These are phyloP conservation scores for Lathyrus sativus DNA, from an alignment of 306 rosid genomes.

Conservation along the genomic window DNA sequence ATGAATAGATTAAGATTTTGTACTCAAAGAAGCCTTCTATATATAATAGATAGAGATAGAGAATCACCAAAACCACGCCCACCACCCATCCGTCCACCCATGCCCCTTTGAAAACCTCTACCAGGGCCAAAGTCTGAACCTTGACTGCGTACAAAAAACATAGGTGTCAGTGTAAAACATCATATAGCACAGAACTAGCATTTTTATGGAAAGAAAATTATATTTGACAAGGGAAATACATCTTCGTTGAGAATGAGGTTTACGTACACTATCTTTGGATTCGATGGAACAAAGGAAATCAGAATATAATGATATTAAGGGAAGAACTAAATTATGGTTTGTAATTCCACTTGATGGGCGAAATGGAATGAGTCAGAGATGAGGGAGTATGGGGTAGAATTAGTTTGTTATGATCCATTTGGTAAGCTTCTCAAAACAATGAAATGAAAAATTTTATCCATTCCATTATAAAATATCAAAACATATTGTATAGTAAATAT, in stretches of 20 bases:
- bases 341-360: neutral
- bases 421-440: neutral
- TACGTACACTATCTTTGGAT: neutral
- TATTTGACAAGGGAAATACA: neutral
- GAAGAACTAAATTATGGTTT: neutral
- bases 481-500: neutral
- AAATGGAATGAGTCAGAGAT: neutral
- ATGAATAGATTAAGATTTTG: slow-evolving; percentile 12
- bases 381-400: slow-evolving; percentile 2
- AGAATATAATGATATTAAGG: neutral
- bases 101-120: slow-evolving; percentile 90
- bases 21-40: slow-evolving; percentile 16
- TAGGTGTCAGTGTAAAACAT: slow-evolving; percentile 16
- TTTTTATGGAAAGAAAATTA: slow-evolving; percentile 10
- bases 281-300: neutral
- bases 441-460: neutral
- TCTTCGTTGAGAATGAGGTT: neutral
- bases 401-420: neutral
- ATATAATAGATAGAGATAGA: neutral
- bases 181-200: slow-evolving; percentile 8
- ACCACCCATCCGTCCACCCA: slow-evolving; percentile 79
- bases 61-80: slow-evolving; percentile 95
- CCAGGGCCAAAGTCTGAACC: slow-evolving; percentile 78
- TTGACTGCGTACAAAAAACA: slow-evolving; percentile 61
- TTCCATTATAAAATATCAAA: slow-evolving; percentile 2